Percentiles rank a stretch among this genome's conserved stretches.
These are phyloP conservation scores for Gardenia jasminoides DNA, from an alignment of 257 asterid species.

Conservation along the genomic window DNA sequence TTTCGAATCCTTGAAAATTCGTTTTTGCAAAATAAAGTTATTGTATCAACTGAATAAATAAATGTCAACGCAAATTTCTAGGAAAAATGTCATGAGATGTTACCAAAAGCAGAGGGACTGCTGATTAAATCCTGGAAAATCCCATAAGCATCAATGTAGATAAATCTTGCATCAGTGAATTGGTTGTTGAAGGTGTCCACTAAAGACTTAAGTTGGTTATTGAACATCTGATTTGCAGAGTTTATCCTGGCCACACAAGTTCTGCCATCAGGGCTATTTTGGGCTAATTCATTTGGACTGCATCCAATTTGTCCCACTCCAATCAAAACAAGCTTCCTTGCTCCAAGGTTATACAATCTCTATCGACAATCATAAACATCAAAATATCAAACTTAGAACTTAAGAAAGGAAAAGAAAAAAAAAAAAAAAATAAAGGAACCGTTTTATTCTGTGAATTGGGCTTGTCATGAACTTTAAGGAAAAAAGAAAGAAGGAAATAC, in stretches of 20 bases:
- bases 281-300: slow-evolving; percentile 93
- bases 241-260: slow-evolving; percentile 77
- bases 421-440: no score
- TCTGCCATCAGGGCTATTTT: slow-evolving; percentile 77
- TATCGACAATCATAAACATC: background rate
- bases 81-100: background rate
- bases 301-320: slow-evolving; percentile 97
- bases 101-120: slow-evolving; percentile 75
- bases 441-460: no score
- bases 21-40: no score
- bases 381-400: background rate
- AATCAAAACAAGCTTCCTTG: slow-evolving; percentile 60
- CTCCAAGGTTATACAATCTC: slow-evolving; percentile 67
- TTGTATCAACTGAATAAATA: background rate
- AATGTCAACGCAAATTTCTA: no score
- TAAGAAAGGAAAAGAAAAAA: no score
- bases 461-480: no score
- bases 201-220: slow-evolving; percentile 47
- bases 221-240: slow-evolving; percentile 66
- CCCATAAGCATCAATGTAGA: slow-evolving; percentile 69
- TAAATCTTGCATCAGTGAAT: slow-evolving; percentile 58
- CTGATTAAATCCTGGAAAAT: slow-evolving; percentile 78
- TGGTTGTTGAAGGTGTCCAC: slow-evolving; percentile 70
- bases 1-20: no score
- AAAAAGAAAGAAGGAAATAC: no score